Evolutionary conservation across 2,329 filamentous ascomycete genomes (phyloP).

Genomic region (Penicillium italicum): DNA sequence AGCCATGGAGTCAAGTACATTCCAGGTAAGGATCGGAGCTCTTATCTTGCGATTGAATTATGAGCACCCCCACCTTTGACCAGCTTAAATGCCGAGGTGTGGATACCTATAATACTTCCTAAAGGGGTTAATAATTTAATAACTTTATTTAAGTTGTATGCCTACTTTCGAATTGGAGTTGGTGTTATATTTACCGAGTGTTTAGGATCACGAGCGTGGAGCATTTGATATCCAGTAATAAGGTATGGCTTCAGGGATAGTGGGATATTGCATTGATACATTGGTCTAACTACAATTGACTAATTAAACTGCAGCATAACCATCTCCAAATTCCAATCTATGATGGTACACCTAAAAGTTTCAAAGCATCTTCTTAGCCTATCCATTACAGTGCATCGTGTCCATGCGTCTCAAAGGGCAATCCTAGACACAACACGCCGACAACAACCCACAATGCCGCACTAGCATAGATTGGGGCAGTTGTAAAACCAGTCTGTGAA

Average conservation of each 20-base stretch:
- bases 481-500: constrained; percentile 43
- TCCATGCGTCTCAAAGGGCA: constrained; percentile 47
- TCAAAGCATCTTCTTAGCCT: too few relatives aligned
- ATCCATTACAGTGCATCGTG: constrained; percentile 21
- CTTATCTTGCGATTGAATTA: neutral
- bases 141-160: neutral
- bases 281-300: neutral
- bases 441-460: constrained; percentile 46
- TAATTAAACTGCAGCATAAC: neutral
- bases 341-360: neutral
- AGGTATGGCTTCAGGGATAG: neutral
- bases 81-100: too few relatives aligned
- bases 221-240: neutral
- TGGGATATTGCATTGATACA: neutral
- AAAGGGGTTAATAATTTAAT: neutral
- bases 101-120: neutral
- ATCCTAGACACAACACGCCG: constrained; percentile 41
- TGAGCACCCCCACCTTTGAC: neutral
- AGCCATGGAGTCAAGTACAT: neutral
- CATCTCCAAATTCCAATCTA: neutral
- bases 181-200: neutral
- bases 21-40: neutral
- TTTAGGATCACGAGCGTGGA: neutral
- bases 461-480: constrained; percentile 46
- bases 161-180: neutral